Conservation (phyloP, 169 alveolate species). For the Plasmodium relictum region DNA sequence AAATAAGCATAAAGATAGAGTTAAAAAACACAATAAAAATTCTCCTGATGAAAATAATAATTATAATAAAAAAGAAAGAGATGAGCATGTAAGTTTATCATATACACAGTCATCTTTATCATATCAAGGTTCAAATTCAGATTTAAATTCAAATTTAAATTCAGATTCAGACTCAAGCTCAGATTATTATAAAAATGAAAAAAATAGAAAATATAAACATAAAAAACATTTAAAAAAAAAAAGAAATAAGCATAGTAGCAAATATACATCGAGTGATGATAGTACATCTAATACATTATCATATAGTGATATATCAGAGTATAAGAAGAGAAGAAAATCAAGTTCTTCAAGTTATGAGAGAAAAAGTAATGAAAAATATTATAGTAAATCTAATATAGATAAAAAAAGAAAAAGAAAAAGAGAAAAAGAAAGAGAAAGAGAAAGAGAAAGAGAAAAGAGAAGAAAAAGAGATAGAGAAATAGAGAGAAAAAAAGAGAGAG, state of each 20-base stretch:
- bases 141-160: too few relatives aligned
- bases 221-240: neutral
- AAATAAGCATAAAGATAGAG: too few relatives aligned
- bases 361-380: neutral
- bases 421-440: neutral
- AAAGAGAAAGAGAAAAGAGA: neutral
- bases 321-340: conserved; percentile 27
- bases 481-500: conserved; percentile 5
- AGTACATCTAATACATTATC: conserved; percentile 1
- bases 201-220: too few relatives aligned
- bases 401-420: conserved; percentile 16
- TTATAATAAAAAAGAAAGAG: neutral
- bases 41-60: neutral
- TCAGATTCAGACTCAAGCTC: neutral
- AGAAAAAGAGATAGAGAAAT: conserved; percentile 1
- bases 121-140: neutral
- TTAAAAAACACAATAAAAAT: neutral
- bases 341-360: conserved; percentile 5
- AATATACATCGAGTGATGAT: neutral
- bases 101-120: neutral
- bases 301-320: conserved; percentile 6
- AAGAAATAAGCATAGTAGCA: neutral
- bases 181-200: neutral
- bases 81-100: neutral
- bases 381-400: conserved; percentile 2